Evolutionary conservation across 345 rosid genomes (phyloP), one percentile per base, ranked within the genome.

Genomic region (Ailanthus altissimus): DNA sequence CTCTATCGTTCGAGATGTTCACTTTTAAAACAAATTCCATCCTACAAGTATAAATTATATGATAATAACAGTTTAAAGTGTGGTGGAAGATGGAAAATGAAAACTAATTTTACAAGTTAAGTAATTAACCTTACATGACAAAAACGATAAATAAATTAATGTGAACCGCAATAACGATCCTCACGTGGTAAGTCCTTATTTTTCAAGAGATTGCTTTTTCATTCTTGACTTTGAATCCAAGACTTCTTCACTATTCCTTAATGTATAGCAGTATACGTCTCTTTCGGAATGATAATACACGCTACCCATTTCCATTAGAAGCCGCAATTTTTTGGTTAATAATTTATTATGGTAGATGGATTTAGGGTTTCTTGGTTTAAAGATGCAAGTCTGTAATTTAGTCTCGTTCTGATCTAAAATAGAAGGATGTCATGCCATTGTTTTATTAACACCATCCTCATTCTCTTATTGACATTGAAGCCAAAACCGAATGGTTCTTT

Each of bases 261-360:
- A 6, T 14, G 0, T 14, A n/a, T n/a, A n/a, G n/a, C n/a, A n/a
- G n/a, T n/a, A n/a, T n/a, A 2, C 8, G 25, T 63, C 51, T 65
- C 70, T 45, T 13, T 69, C 73, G 6, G 6, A 49, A 8, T 26
- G 54, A 46, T 8, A 67, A 45, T 13, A 12, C 71, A 49, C 7
- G 45, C 12, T 15, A 50, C 40, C 16, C 21, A 49, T 49, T 69
- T 68, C 51, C 23, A 58, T 59, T 58, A 72, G 66, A 40, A 75
- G 47, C 74, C n/a, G 60, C 49, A 74, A 73, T 61, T 47, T n/a
- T 70, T 9, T 12, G 42, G 63, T 62, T 47, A 32, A 14, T 13
- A 36, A 32, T 73, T 73, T 20, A 60, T 73, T 18, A 16, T 45
- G 45, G 51, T 45, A 0, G 43, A 15, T 72, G 36, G 49, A 53